A percentile compares a stretch with the other conserved stretches of the same genome.
Conservation (phyloP, 768 basidiomycete species). For the Lactifluus subvellereus region DNA sequence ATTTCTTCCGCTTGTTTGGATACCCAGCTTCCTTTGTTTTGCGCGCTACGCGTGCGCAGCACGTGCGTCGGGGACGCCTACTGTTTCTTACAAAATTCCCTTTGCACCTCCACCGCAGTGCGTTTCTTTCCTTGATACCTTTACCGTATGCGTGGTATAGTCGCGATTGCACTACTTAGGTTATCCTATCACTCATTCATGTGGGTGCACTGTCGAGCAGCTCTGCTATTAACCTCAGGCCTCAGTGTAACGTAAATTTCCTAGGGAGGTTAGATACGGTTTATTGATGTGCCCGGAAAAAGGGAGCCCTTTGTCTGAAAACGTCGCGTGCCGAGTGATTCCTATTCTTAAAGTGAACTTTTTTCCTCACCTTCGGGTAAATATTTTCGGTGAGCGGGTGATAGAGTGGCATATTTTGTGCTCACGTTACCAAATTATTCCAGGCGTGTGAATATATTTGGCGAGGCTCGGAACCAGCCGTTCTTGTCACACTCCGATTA, state of each 20-base stretch:
- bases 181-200: neutral
- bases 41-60: neutral
- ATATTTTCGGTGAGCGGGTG: neutral
- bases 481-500: too few species aligned
- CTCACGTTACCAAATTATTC: too few species aligned
- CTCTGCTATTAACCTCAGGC: neutral
- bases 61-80: slow-evolving; percentile 12
- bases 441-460: slow-evolving; percentile 4
- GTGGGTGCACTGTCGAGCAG: neutral
- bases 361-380: neutral
- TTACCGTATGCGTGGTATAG: neutral
- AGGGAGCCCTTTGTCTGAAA: too few species aligned
- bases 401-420: neutral
- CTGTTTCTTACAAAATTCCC: neutral
- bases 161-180: neutral
- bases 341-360: too few species aligned
- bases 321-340: too few species aligned
- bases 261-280: neutral
- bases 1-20: neutral
- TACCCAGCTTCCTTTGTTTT: neutral
- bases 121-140: neutral
- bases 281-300: neutral
- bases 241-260: neutral
- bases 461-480: too few species aligned
- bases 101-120: neutral